These are phyloP conservation scores for Scheffersomyces parashehatae DNA, from an alignment of 1,139 yeast genomes.

Conservation along the genomic window DNA sequence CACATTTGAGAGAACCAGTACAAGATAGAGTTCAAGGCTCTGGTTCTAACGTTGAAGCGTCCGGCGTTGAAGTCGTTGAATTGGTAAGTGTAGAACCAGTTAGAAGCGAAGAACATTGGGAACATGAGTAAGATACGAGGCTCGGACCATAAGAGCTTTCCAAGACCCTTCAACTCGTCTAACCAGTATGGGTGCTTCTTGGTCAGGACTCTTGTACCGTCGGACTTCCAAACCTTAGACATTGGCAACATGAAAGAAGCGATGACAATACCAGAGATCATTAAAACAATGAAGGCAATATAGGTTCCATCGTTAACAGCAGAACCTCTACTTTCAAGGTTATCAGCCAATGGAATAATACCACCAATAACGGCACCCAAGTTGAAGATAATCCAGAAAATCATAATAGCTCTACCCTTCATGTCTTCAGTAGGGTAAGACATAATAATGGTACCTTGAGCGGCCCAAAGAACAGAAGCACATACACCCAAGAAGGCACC, in stretches of 20 bases:
- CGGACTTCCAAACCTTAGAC: constrained; percentile 50
- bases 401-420: constrained; percentile 56
- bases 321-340: constrained; percentile 35
- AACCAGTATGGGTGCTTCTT: constrained; percentile 49
- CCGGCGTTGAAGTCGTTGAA: constrained; percentile 59
- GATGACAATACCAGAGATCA: constrained; percentile 48
- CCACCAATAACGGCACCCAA: constrained; percentile 64
- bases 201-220: constrained; percentile 51
- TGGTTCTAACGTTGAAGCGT: constrained; percentile 57
- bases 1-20: constrained; percentile 64
- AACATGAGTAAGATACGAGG: constrained; percentile 50
- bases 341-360: constrained; percentile 55
- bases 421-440: constrained; percentile 56
- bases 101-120: constrained; percentile 64
- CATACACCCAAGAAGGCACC: constrained; percentile 62
- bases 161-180: constrained; percentile 45
- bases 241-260: constrained; percentile 53
- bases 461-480: constrained; percentile 61
- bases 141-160: constrained; percentile 41
- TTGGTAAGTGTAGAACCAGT: constrained; percentile 68
- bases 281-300: constrained; percentile 57
- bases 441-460: constrained; percentile 60
- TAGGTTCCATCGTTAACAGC: constrained; percentile 56
- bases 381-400: constrained; percentile 66
- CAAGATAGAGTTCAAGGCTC: constrained; percentile 59